These are phyloP conservation scores for Solidago caesia DNA, from an alignment of 129 eudicot species.

Conservation along the genomic window DNA sequence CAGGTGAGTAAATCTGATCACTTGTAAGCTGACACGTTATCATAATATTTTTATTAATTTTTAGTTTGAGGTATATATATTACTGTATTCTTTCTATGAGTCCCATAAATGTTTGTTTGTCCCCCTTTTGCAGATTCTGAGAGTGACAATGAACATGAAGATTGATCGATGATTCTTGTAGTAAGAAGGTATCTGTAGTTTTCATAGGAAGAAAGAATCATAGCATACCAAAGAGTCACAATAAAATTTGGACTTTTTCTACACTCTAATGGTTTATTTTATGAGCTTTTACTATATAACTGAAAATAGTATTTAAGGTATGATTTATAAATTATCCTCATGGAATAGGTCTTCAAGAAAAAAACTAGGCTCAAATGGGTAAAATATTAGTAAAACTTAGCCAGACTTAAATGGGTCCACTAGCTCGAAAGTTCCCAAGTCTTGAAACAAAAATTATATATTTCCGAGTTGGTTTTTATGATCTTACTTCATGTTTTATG, in stretches of 20 bases:
- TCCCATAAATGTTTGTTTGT: background rate
- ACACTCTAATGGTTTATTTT: background rate
- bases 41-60: background rate
- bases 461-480: no score
- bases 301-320: background rate
- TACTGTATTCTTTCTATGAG: background rate
- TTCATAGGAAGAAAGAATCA: background rate
- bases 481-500: no score
- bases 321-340: background rate
- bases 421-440: no score
- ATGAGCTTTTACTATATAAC: constrained; percentile 6
- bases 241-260: no score
- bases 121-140: constrained; percentile 67
- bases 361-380: background rate
- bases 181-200: constrained; percentile 23
- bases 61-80: constrained; percentile 9
- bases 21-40: background rate
- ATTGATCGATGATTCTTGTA: constrained; percentile 41
- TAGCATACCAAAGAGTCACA: constrained; percentile 6
- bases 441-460: no score
- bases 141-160: constrained; percentile 77
- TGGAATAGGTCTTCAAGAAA: background rate
- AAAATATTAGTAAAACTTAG: no score
- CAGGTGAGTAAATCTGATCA: constrained; percentile 31
- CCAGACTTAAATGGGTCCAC: no score